Evolutionary conservation across 2,329 filamentous ascomycete species (phyloP).

Genomic region (Neoscytalidium dimidiatum): DNA sequence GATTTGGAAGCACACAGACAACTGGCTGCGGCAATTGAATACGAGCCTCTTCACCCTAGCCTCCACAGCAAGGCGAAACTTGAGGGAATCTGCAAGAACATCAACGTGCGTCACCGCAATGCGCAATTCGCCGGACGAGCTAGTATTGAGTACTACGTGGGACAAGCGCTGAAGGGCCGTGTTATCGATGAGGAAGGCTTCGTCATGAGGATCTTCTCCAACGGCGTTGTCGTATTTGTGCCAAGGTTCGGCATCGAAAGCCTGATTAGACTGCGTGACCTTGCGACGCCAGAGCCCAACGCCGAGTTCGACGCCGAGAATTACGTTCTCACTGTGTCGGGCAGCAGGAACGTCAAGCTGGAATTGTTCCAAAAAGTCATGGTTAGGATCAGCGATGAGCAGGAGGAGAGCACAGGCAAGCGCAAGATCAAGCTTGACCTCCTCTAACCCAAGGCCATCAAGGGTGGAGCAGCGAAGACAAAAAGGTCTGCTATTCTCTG

Average conservation of each 20-base stretch:
- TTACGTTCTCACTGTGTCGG: slow-evolving; percentile 69
- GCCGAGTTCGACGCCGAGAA: slow-evolving; percentile 83
- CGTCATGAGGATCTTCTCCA: slow-evolving; percentile 95
- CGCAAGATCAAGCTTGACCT: slow-evolving; percentile 75
- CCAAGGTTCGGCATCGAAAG: slow-evolving; percentile 95
- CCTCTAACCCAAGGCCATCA: slow-evolving; percentile 32
- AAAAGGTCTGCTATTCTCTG: background rate
- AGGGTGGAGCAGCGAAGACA: background rate
- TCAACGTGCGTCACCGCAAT: slow-evolving; percentile 96
- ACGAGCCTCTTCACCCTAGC: slow-evolving; percentile 80
- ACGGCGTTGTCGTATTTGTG: slow-evolving; percentile 95
- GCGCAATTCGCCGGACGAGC: slow-evolving; percentile 93
- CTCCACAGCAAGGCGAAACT: slow-evolving; percentile 81
- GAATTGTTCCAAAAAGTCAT: slow-evolving; percentile 91
- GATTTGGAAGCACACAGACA: slow-evolving; percentile 93
- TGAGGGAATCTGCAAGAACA: slow-evolving; percentile 95
- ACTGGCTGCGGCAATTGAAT: slow-evolving; percentile 91
- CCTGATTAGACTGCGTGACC: slow-evolving; percentile 80
- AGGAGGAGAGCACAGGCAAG: slow-evolving; percentile 96
- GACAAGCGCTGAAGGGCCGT: slow-evolving; percentile 84
- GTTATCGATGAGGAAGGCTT: slow-evolving; percentile 85
- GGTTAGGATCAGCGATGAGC: slow-evolving; percentile 87
- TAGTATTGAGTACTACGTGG: slow-evolving; percentile 96
- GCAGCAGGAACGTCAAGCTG: slow-evolving; percentile 60
- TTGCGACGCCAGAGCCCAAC: slow-evolving; percentile 74